Base-by-base conservation (phyloP, 2,329 filamentous ascomycete species). In the Sporothrix sp. region DNA sequence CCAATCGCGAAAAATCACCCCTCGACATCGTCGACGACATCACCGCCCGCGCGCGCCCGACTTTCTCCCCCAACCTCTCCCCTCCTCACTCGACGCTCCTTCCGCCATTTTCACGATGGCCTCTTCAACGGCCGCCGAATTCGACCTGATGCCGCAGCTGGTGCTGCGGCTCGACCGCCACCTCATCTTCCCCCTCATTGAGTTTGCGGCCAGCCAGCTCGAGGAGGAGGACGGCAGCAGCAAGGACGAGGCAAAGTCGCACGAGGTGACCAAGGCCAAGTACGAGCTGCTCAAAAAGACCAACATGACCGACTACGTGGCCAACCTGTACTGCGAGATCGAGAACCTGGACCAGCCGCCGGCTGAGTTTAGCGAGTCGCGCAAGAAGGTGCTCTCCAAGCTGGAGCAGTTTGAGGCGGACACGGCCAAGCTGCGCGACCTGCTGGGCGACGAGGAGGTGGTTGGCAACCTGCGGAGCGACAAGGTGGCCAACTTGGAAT, bases 221-320 rank as follows among this genome's bases (percentile, higher is more conserved):
- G 83, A 89, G 66, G 85, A 89, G 63, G 79, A 81, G 60, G 78
- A 76, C 62, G 74, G 75, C 54, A 68, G 71, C 51, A 67, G 66
- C 38, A 68, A 75, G 67, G 73, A 79, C 54, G 71, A 73, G 55
- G 69, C 65, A 35, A 70, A 76, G 68, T 70, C 78, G 51, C 75
- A 75, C 62, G 83, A 90, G 67, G 83, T 95, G 61, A 84, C 84
- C 57, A 81, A 85, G 65, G 82, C 89, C 61, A 95, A 95, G 71
- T 95, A 91, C 68, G 84, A 91, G 71, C 82, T 98, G 53, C 81
- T 98, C 60, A 91, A 95, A 74, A 84, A 89, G 68, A 97, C 93
- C 63, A 96, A 97, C 76, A 98, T 98, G 93, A 93, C 85, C 63
- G 93, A 98, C 71, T 98, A 95, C 67, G 87, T 97, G 50, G 90